Conservation (phyloP, 2,329 filamentous ascomycete species). For the Sodiomyces alkalinus region DNA sequence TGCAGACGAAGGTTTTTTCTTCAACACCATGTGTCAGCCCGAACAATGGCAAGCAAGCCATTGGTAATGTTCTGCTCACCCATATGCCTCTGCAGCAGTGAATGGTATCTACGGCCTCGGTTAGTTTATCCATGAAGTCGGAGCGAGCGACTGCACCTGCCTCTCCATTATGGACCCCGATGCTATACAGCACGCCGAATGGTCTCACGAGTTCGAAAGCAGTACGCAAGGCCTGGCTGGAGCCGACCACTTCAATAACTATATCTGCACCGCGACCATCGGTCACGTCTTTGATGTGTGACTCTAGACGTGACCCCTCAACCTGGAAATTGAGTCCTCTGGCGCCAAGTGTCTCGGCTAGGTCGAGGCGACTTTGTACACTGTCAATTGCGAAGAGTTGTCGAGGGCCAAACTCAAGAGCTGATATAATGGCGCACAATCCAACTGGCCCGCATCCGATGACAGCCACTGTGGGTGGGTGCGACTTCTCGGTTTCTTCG, state of each 20-base stretch:
- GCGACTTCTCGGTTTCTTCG: slow-evolving; percentile 37
- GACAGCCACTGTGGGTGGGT: slow-evolving; percentile 61
- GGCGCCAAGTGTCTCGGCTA: slow-evolving; percentile 60
- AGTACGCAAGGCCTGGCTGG: slow-evolving; percentile 52
- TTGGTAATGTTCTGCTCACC: slow-evolving; percentile 18
- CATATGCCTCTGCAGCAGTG: slow-evolving; percentile 47
- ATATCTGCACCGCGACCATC: slow-evolving; percentile 73
- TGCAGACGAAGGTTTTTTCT: slow-evolving; percentile 59
- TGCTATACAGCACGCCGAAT: slow-evolving; percentile 59
- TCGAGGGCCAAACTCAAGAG: slow-evolving; percentile 59
- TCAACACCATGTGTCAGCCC: slow-evolving; percentile 4
- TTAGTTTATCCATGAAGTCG: slow-evolving; percentile 1
- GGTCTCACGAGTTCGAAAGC: slow-evolving; percentile 58
- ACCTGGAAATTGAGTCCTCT: slow-evolving; percentile 68
- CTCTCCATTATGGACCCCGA: slow-evolving; percentile 62
- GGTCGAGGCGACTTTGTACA: slow-evolving; percentile 56
- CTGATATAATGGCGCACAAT: slow-evolving; percentile 67
- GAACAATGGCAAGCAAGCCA: neutral
- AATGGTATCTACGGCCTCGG: slow-evolving; percentile 40
- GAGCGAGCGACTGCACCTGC: slow-evolving; percentile 21
- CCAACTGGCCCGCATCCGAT: slow-evolving; percentile 80
- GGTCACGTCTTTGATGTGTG: slow-evolving; percentile 59
- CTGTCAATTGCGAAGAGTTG: slow-evolving; percentile 68
- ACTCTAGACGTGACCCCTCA: slow-evolving; percentile 47
- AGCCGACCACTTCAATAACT: slow-evolving; percentile 64